phyloP scores from a whole-genome alignment of 2,329 filamentous ascomycete genomes.

The Microcyclosporella mali region DNA sequence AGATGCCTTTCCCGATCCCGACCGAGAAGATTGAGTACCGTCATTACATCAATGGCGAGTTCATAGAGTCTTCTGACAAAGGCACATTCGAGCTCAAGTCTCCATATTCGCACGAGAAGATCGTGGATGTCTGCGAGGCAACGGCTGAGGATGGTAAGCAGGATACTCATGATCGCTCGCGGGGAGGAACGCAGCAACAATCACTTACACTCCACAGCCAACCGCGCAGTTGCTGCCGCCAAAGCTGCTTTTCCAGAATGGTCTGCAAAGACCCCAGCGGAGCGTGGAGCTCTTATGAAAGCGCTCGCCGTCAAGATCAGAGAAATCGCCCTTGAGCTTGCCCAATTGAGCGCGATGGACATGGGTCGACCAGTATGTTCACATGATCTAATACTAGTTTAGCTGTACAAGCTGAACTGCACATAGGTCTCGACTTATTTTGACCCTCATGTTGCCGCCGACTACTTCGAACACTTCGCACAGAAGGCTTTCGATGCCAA shows the following conservation, averaged over 20 bases:
- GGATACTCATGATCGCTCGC: too few species aligned
- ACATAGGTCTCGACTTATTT: constrained; percentile 30
- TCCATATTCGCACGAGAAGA: constrained; percentile 38
- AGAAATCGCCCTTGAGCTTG: constrained; percentile 39
- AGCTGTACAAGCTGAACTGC: not conserved
- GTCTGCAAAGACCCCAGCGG: constrained; percentile 48
- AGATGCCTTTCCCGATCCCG: constrained; percentile 20
- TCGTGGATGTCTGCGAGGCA: constrained; percentile 58
- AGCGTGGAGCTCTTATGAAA: constrained; percentile 40
- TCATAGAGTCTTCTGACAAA: constrained; percentile 42
- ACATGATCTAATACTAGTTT: not conserved
- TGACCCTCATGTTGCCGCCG: constrained; percentile 34
- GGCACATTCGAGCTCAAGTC: constrained; percentile 44
- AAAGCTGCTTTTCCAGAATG: constrained; percentile 55
- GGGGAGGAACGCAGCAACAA: too few species aligned
- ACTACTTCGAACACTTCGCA: constrained; percentile 38
- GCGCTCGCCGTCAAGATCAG: constrained; percentile 43
- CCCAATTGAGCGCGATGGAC: constrained; percentile 41
- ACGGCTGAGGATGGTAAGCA: constrained; percentile 50
- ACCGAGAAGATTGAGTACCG: constrained; percentile 32
- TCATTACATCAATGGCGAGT: constrained; percentile 50
- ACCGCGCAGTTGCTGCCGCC: constrained; percentile 63
- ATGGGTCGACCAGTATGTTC: constrained; percentile 40
- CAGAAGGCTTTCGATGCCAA: constrained; percentile 38
- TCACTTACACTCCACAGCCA: constrained; percentile 34